Base-by-base conservation (phyloP, 2,329 filamentous ascomycete species). In the Ophiostoma montium region DNA sequence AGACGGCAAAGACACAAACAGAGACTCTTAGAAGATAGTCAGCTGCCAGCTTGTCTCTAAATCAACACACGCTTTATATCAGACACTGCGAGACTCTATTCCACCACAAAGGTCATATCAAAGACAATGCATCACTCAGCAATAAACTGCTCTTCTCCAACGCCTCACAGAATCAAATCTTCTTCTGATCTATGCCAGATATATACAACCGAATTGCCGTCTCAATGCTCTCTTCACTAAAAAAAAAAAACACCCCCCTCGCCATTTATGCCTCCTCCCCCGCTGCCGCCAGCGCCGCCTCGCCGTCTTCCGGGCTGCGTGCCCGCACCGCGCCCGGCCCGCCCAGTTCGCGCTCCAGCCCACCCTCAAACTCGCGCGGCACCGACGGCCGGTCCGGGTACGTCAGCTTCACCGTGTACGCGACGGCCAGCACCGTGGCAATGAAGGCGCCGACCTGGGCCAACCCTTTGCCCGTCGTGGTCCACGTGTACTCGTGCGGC, bases 401-500 rank as follows among this genome's bases (percentile, higher is more conserved):
- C 60, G 74, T 72, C 54, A 73, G 57, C 61, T 77, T 80, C 44
- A 95, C 79, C 31, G 76, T 68, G 52, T 81, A 86, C 65, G 73
- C 76, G 48, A 89, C 64, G 46, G 74, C 71, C 32, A 86, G 61
- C 56, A 87, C 75, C 48, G 70, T 67, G 19, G 69, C 70, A 41
- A 88, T 65, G 62, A 89, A 89, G 54, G 68, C 68, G 52, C 78
- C 82, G 54, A 89, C 66, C 67, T 87, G 80, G 52, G 81, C 60
- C 33, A 80, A 62, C 52, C 78, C 86, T 61, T 82, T 88, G 55
- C 77, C 76, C 15, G 89, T 71, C 46, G 76, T 82, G 41, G 74
- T 71, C 74, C 92, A 90, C 50, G 81, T 92, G 70, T 98, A 96
- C 60, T 89, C 82, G 65, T 92, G 81, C 2, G 87, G 80, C 46